These are phyloP conservation scores for Thymus quinquecostatus DNA, from an alignment of 257 asterid species.

Conservation along the genomic window DNA sequence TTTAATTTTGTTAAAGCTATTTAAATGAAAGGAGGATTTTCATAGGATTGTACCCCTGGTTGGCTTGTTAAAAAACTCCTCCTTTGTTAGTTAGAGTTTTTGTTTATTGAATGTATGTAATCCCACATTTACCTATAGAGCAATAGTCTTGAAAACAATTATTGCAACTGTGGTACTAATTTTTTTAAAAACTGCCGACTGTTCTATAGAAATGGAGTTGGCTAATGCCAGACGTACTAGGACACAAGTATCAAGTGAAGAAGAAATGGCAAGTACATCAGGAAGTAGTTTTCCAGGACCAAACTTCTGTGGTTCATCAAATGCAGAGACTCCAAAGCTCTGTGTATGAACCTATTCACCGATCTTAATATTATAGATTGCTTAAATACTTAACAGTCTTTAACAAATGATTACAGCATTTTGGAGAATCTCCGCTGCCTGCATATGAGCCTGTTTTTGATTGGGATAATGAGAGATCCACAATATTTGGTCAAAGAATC, in stretches of 20 bases:
- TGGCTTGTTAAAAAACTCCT: neutral
- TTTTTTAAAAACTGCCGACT: constrained; percentile 24
- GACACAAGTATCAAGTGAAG: constrained; percentile 66
- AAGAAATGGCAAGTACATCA: constrained; percentile 83
- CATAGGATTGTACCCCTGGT: constrained; percentile 5
- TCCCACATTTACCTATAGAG: constrained; percentile 17
- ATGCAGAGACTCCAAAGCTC: constrained; percentile 46
- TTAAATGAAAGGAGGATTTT: neutral
- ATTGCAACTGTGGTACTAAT: constrained; percentile 15
- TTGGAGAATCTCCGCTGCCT: constrained; percentile 93
- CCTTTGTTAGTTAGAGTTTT: constrained; percentile 20
- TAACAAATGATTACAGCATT: constrained; percentile 72
- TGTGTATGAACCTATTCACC: constrained; percentile 22
- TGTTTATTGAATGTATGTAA: constrained; percentile 17
- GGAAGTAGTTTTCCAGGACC: constrained; percentile 62
- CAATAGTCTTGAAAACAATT: constrained; percentile 21
- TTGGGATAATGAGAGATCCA: constrained; percentile 93
- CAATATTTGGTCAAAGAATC: constrained; percentile 93
- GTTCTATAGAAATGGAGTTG: constrained; percentile 74
- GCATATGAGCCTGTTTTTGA: constrained; percentile 98
- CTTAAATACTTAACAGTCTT: constrained; percentile 19
- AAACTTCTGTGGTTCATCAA: constrained; percentile 47
- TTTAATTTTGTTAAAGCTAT: constrained; percentile 7
- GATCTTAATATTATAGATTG: constrained; percentile 23
- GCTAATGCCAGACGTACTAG: constrained; percentile 74